These are phyloP conservation scores for Fraxinus xanthoxyloides DNA, from an alignment of 305 asterid genomes.

Conservation along the genomic window DNA sequence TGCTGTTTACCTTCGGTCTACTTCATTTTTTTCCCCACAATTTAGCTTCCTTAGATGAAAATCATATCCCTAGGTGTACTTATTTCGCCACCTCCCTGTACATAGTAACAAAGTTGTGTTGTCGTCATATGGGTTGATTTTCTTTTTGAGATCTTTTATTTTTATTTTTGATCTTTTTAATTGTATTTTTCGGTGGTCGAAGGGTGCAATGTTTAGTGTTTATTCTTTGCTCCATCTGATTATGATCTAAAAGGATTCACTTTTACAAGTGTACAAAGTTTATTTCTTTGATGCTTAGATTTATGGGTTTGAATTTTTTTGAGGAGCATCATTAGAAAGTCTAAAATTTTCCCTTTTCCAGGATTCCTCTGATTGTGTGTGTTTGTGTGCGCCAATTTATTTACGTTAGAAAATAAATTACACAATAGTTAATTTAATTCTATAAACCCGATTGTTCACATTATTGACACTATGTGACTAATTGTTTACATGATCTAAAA, in stretches of 20 bases:
- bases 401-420: background rate
- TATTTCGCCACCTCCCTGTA: too few species aligned
- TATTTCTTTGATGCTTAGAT: slow-evolving; percentile 27
- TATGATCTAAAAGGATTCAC: slow-evolving; percentile 31
- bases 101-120: too few species aligned
- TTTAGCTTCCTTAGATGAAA: too few species aligned
- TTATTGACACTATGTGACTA: too few species aligned
- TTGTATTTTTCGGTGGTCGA: background rate
- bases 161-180: background rate
- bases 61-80: too few species aligned
- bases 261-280: slow-evolving; percentile 17
- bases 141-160: background rate
- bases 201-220: slow-evolving; percentile 25
- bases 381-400: too few species aligned
- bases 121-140: too few species aligned
- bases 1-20: too few species aligned
- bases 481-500: too few species aligned
- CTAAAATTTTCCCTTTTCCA: background rate
- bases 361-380: background rate
- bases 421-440: too few species aligned
- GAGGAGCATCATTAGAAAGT: slow-evolving; percentile 14
- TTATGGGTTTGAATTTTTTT: slow-evolving; percentile 2
- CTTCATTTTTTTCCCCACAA: too few species aligned
- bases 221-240: slow-evolving; percentile 26
- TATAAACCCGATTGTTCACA: too few species aligned